Conservation (phyloP, 164 flowering plant genomes). For the Brasenia schreberi region DNA sequence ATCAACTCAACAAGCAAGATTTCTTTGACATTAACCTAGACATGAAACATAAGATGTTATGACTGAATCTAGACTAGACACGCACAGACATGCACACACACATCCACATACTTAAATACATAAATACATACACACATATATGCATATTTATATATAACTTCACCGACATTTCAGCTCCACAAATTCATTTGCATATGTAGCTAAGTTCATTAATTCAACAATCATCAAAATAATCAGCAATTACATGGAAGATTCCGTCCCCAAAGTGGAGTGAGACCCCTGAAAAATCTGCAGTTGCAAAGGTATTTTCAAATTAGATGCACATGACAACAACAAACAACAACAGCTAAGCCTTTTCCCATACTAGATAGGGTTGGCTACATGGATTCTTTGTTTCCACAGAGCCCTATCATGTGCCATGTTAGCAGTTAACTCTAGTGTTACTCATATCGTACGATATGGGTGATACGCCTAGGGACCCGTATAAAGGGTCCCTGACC, state of each 20-base stretch:
- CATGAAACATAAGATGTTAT: not conserved
- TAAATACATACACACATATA: not conserved
- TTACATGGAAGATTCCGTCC: conserved; percentile 89
- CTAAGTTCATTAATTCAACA: not conserved
- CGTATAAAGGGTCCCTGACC: too few species aligned
- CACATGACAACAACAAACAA: too few species aligned
- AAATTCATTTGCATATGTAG: not conserved
- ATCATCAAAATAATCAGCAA: conserved; percentile 1
- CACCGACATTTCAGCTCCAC: not conserved
- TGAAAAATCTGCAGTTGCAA: conserved; percentile 54
- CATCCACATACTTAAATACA: too few species aligned
- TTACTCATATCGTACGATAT: too few species aligned
- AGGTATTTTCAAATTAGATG: not conserved
- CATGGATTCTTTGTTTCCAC: too few species aligned
- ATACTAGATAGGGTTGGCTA: too few species aligned
- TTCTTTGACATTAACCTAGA: not conserved
- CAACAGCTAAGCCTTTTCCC: too few species aligned
- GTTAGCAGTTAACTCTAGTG: too few species aligned
- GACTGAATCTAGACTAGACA: too few species aligned
- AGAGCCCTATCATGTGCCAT: too few species aligned
- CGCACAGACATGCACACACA: too few species aligned
- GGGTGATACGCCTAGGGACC: too few species aligned
- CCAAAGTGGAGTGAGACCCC: conserved; percentile 79
- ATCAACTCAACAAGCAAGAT: not conserved
- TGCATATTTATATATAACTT: not conserved